Base-by-base conservation (phyloP, 2,329 filamentous ascomycete genomes). In the Pseudogymnoascus sp. region DNA sequence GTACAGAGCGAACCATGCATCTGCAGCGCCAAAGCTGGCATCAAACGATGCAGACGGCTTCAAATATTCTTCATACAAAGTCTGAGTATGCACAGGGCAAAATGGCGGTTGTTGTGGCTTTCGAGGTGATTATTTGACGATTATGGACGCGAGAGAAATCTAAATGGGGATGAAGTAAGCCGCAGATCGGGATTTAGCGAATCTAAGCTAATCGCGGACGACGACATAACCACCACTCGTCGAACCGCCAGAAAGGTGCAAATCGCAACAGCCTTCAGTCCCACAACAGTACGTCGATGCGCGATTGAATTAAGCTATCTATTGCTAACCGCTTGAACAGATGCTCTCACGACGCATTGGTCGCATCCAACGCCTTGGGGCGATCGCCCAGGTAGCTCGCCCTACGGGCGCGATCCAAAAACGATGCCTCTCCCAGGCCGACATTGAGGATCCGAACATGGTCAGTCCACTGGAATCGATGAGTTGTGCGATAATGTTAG, bases 381-480 rank as follows among this genome's bases (percentile, higher is more conserved):
- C 74, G 14, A 72, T 74, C 62, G 67, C 69, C 63, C 65, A 68
- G 60, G 65, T 66, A 59, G 52, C 64, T 60, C 62, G 49, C 23
- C 71, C 70, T 30, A 70, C 72, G 60, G 71, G 73, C 72, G 58
- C 62, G 63, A 71, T 68, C 63, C 75, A 75, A 66, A 64, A 72
- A 64, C 75, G 75, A 70, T 60, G 70, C 70, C 62, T 70, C 71
- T 68, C 68, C 49, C 63, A 75, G 69, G 72, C 77, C 64, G 84
- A 88, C 30, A 79, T 82, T 60, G 82, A 88, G 72, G 86, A 89
- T 69, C 88, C 88, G 22, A 79, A 77, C 66, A 85, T 86, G 85
- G 86, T 88, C 69, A 75, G 83, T 78, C n/a, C 16, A 28, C 58
- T 60, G 35, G 30, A 22, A 19, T 35, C 35, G 19, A 41, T 25